Evolutionary conservation across 768 basidiomycete genomes (phyloP), one percentile per base, ranked within the genome.

Genomic region (Termitomyces sp.): DNA sequence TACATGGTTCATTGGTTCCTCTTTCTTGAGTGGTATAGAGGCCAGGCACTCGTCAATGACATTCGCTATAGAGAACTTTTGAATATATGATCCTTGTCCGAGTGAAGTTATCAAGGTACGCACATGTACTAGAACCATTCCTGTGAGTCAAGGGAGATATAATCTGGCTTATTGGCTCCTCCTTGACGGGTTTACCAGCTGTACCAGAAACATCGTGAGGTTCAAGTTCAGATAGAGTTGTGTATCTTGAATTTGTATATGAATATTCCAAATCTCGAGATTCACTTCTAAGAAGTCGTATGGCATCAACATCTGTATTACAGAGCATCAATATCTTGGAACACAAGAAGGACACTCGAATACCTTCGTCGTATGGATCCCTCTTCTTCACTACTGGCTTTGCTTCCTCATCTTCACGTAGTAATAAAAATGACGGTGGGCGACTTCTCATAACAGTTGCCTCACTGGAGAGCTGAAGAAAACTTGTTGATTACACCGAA

Each of bases 361-460:
- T 46, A 65, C 64, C 62, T 52, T 62, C 59, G 53, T 65, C 59
- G 43, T 65, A 63, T 5, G 64, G 64, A 40, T 65, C 64, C 5
- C 42, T 52, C 51, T 63, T 65, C 37, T 50, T 52, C 12, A 58
- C 35, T 3, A 46, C 11, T 21, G 44, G 38, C 46, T 55, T 35
- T 6, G n/a, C 12, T 31, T 53, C 45, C 21, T 55, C 49, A 12
- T 43, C 38, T 37, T 62, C 54, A 26, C 21, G 15, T 5, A 8
- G 26, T 37, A n/a, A 8, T 43, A 21, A 28, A n/a, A 23, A 15
- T 41, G 42, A 28, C 28, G 41, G 43, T 11, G 23, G 12, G 14
- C 26, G 26, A 38, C 41, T 38, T 33, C 19, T 9, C 40, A 41
- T 33, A 1, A 4, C 3, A 41, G 30, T 14, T 42, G n/a, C 15